phyloP scores from a whole-genome alignment of 2,329 filamentous ascomycete genomes.

The Diplodia intermedia region DNA sequence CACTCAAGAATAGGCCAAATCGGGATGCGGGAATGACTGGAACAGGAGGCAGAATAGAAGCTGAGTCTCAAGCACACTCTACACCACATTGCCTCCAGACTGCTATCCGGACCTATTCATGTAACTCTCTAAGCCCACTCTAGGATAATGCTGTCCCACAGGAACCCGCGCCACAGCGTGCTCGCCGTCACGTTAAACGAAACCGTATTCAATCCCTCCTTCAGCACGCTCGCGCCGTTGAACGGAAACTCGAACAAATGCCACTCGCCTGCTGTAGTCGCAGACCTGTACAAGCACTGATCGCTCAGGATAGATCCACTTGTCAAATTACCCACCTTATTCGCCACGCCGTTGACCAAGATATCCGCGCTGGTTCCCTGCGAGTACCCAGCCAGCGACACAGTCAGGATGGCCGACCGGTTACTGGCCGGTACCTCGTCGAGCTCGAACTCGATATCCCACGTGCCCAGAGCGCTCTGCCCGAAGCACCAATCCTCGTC shows the following conservation, averaged over 20 bases:
- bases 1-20: background rate
- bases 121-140: conserved; percentile 40
- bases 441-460: conserved; percentile 42
- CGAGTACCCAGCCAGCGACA: conserved; percentile 56
- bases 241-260: conserved; percentile 53
- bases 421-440: conserved; percentile 41
- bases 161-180: conserved; percentile 50
- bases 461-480: conserved; percentile 49
- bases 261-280: conserved; percentile 58
- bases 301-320: conserved; percentile 50
- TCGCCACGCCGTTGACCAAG: conserved; percentile 48
- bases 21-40: background rate
- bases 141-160: conserved; percentile 53
- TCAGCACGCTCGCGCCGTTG: conserved; percentile 40
- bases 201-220: conserved; percentile 46
- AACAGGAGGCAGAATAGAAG: background rate
- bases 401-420: conserved; percentile 47
- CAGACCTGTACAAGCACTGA: conserved; percentile 57
- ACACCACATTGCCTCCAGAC: background rate
- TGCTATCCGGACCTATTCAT: background rate
- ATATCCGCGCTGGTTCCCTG: conserved; percentile 51
- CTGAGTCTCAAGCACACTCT: background rate
- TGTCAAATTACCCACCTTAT: conserved; percentile 52
- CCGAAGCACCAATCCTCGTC: conserved; percentile 59
- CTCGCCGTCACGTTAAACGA: conserved; percentile 48